Evolutionary conservation across 1,284 basidiomycete genomes (phyloP).

Genomic region (Rhodotorula glutinis): DNA sequence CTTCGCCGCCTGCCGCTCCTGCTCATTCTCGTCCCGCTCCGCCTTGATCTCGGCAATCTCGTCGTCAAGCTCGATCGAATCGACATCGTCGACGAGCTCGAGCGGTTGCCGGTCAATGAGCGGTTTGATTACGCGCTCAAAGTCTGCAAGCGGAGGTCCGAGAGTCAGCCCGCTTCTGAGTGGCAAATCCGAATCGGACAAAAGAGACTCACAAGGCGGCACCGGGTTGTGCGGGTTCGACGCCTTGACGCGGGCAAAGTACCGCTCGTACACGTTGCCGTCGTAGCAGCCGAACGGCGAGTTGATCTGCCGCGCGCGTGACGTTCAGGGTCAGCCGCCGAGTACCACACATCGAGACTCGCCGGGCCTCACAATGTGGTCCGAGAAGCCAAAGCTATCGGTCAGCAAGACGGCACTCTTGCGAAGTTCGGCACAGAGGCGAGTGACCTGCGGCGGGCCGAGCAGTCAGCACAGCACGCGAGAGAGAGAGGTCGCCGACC

Average conservation of each 20-base stretch:
- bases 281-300: slow-evolving; percentile 56
- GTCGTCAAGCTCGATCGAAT: slow-evolving; percentile 52
- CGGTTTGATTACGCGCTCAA: slow-evolving; percentile 56
- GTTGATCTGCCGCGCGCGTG: slow-evolving; percentile 50
- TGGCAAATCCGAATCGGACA: neutral
- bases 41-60: slow-evolving; percentile 49
- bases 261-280: slow-evolving; percentile 51
- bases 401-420: slow-evolving; percentile 54
- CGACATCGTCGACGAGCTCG: slow-evolving; percentile 48
- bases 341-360: neutral
- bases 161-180: slow-evolving; percentile 39
- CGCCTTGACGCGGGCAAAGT: slow-evolving; percentile 52
- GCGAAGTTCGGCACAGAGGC: slow-evolving; percentile 54
- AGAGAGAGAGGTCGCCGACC: too few species aligned
- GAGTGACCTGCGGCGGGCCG: slow-evolving; percentile 40
- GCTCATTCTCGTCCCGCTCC: slow-evolving; percentile 25
- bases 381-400: slow-evolving; percentile 56
- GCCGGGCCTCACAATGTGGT: slow-evolving; percentile 51
- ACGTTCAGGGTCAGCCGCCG: neutral
- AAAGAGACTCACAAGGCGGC: slow-evolving; percentile 28
- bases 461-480: neutral
- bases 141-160: slow-evolving; percentile 52
- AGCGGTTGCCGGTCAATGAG: slow-evolving; percentile 53
- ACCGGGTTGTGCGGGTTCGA: slow-evolving; percentile 44
- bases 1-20: slow-evolving; percentile 12